phyloP scores from a whole-genome alignment of 2,329 filamentous ascomycete species.

The Penicillium sp. region DNA sequence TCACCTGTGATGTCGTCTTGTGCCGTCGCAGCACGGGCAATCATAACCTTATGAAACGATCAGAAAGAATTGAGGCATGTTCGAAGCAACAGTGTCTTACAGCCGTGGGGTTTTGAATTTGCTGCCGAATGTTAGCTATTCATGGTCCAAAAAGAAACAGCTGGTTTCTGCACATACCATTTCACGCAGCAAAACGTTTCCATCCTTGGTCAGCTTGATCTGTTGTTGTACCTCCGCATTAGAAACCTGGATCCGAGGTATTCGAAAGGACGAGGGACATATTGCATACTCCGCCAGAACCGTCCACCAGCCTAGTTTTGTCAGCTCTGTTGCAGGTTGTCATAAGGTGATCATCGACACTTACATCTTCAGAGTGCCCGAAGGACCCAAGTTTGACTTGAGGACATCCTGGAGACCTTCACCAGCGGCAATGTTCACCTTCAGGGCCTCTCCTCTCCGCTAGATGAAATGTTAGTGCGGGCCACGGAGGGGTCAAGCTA shows the following conservation, averaged over 20 bases:
- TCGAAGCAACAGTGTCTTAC: slow-evolving; percentile 46
- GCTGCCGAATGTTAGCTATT: slow-evolving; percentile 45
- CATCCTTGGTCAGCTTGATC: slow-evolving; percentile 99
- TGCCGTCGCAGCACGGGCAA: slow-evolving; percentile 78
- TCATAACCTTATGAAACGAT: slow-evolving; percentile 52
- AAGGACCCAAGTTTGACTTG: slow-evolving; percentile 89
- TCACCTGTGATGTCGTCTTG: slow-evolving; percentile 98
- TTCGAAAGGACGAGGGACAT: slow-evolving; percentile 9
- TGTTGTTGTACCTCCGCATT: slow-evolving; percentile 39
- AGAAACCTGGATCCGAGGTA: slow-evolving; percentile 8
- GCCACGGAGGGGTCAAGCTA: slow-evolving; percentile 25
- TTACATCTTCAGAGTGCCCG: slow-evolving; percentile 94
- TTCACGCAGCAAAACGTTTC: slow-evolving; percentile 72
- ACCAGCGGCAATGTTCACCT: slow-evolving; percentile 93
- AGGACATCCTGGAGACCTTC: slow-evolving; percentile 91
- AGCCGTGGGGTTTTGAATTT: slow-evolving; percentile 98
- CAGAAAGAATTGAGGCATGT: slow-evolving; percentile 15
- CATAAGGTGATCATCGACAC: slow-evolving; percentile 15
- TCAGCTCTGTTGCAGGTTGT: slow-evolving; percentile 18
- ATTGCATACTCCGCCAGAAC: slow-evolving; percentile 52
- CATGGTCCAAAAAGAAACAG: background rate
- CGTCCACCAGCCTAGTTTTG: slow-evolving; percentile 55
- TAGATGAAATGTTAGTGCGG: slow-evolving; percentile 49
- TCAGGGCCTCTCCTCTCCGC: slow-evolving; percentile 93
- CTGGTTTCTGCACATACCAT: slow-evolving; percentile 46